These are phyloP conservation scores for Cryoendolithus antarcticus DNA, from an alignment of 2,329 filamentous ascomycete genomes.

Conservation along the genomic window DNA sequence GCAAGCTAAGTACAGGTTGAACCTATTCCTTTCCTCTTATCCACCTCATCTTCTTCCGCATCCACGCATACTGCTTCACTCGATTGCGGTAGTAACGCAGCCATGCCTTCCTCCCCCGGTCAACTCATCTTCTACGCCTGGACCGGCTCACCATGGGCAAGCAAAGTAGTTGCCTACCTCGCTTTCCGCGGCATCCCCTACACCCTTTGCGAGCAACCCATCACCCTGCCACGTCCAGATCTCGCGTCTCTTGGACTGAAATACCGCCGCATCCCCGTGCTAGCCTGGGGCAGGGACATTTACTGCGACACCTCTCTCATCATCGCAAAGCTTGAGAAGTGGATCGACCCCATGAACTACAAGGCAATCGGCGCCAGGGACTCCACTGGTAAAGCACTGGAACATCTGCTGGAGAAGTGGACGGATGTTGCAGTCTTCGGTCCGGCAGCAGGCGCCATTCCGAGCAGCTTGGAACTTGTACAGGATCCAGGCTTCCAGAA, in stretches of 20 bases:
- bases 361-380: conserved; percentile 1
- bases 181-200: conserved; percentile 52
- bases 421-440: conserved; percentile 6
- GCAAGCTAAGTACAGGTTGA: too few relatives aligned
- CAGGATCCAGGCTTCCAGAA: conserved; percentile 7
- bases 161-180: conserved; percentile 56
- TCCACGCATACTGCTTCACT: too few relatives aligned
- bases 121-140: conserved; percentile 51
- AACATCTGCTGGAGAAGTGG: conserved; percentile 8
- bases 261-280: conserved; percentile 17
- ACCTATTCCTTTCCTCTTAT: too few relatives aligned
- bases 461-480: conserved; percentile 4
- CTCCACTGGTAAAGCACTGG: conserved; percentile 4
- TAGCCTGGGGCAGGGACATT: conserved; percentile 21
- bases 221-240: conserved; percentile 6
- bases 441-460: conserved; percentile 5
- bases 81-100: not conserved
- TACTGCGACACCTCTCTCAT: conserved; percentile 22
- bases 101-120: conserved; percentile 3
- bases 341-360: not conserved
- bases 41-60: too few relatives aligned
- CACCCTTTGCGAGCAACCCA: conserved; percentile 5
- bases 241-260: conserved; percentile 5
- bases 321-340: conserved; percentile 18
- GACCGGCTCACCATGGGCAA: conserved; percentile 51